Base-by-base conservation (phyloP, 164 flowering plant genomes). In the Chimonanthus praecox region DNA sequence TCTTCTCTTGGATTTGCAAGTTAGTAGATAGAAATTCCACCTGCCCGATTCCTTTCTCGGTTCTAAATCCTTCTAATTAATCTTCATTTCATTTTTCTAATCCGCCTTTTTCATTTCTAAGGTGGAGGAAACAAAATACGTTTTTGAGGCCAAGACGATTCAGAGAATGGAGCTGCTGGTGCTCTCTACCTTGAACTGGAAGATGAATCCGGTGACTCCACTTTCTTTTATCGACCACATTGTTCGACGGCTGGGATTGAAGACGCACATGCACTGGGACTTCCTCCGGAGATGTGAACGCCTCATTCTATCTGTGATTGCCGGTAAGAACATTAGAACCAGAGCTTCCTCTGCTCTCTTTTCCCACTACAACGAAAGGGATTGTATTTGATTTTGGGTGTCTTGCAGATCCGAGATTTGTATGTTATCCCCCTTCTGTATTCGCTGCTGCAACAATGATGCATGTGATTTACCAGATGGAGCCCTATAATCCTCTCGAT, bases 101-200 rank as follows among this genome's bases (percentile, higher is more conserved):
- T 54, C 15, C 7, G 2, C 5, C 9, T 54, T 21, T n/a, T 18
- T 7, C 10, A 4, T 18, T 47, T 70, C 71, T n/a, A 46, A 91
- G 97, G 92, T 90, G 77, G 92, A 84, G 78, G 92, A 86, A 10
- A 73, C 83, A 0, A 78, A 70, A 76, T 90, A 82, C 68, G 80
- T 88, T 50, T 94, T 94, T 70, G 91, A 91, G 79, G 88, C 95
- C 5, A 91, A 87, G 71, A 85, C 89, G 13, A 87, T 94, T 76
- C 91, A 94, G 78, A 89, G 86, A 71, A 94, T 92, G 94, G 98
- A 94, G 85, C 77, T 94, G 74, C 60, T 91, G 83, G 85, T 94
- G 46, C 87, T 94, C 6, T 86, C 95, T 0, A 83, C 97, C 3
- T 89, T 94, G 45, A 72, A 81, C 60, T 94, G 98, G 98, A 90